phyloP scores from a whole-genome alignment of 495 filamentous ascomycete species.

The Bathelium albidoporum region DNA sequence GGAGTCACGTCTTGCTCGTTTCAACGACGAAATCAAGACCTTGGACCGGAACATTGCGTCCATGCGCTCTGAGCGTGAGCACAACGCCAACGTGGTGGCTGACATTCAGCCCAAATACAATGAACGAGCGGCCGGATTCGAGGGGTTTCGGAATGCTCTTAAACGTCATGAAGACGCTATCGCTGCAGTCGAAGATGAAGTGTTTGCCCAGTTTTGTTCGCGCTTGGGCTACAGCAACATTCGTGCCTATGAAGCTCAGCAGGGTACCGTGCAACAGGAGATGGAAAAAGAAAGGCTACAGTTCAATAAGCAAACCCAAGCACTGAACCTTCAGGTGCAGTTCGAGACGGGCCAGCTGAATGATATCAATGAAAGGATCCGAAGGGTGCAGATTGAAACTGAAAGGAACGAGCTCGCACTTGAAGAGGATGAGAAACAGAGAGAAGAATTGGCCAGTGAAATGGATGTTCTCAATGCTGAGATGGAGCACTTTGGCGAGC shows the following conservation, averaged over 20 bases:
- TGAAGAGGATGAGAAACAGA: slow-evolving; percentile 58
- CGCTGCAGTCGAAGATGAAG: slow-evolving; percentile 72
- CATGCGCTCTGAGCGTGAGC: slow-evolving; percentile 74
- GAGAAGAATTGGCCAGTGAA: slow-evolving; percentile 59
- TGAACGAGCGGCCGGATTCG: slow-evolving; percentile 56
- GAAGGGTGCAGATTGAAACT: slow-evolving; percentile 52
- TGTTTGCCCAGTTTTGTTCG: slow-evolving; percentile 80
- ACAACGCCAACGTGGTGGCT: slow-evolving; percentile 56
- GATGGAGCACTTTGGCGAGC: slow-evolving; percentile 63
- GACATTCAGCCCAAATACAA: slow-evolving; percentile 70
- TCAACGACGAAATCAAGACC: slow-evolving; percentile 65
- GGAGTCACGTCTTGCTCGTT: slow-evolving; percentile 63
- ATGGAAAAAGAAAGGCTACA: slow-evolving; percentile 73
- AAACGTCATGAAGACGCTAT: slow-evolving; percentile 65
- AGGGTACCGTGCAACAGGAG: slow-evolving; percentile 84
- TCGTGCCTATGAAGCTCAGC: slow-evolving; percentile 83
- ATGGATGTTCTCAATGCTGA: slow-evolving; percentile 64
- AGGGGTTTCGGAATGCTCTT: slow-evolving; percentile 55
- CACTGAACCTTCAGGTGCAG: slow-evolving; percentile 64
- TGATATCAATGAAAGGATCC: slow-evolving; percentile 58
- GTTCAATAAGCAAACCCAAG: slow-evolving; percentile 73
- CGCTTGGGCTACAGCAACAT: slow-evolving; percentile 81
- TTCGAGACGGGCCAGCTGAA: slow-evolving; percentile 66
- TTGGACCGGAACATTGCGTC: slow-evolving; percentile 76
- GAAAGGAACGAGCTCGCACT: slow-evolving; percentile 55